Base-by-base conservation (phyloP, 768 basidiomycete genomes). In the Sutorius australiensis region DNA sequence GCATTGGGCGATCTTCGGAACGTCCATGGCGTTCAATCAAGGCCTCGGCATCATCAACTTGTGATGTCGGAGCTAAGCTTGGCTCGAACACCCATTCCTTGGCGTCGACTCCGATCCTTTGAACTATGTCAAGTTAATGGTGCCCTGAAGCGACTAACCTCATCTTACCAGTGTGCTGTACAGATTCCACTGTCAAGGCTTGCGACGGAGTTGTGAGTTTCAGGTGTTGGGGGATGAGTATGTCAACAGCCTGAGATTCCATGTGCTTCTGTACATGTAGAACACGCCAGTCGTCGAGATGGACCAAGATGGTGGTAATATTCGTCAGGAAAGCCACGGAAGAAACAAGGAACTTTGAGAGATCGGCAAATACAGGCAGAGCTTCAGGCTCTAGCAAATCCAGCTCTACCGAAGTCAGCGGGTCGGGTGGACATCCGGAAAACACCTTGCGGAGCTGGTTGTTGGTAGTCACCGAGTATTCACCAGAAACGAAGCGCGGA, bases 321-420 rank as follows among this genome's bases (percentile, higher is more conserved):
- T 44, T 50, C 5, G 36, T 6, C 12, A 59, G 37, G 13, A 59
- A 48, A 21, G 58, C 40, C 4, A 59, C 27, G 1, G 58, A 59
- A 36, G 58, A 59, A 33, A 59, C 40, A 2, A 59, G 28, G 36
- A 59, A 59, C 21, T 21, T 60, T 9, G 58, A 13, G 13, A 55
- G 57, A 46, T 61, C 46, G 3, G 27, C 9, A 10, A 60, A 43
- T 4, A 37, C 9, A 1, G 59, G 59, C 0, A 56, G 32, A 19
- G 17, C 34, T 13, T 61, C 59, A n/a, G 38, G 41, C 1, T 9
- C n/a, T n/a, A 17, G 30, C 31, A 60, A 13, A 14, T 61, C 36
- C 11, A 60, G 54, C 19, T 60, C 54, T 0, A 60, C 38, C 6
- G 50, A 51, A 5, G 59, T 60, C 46, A 46, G 45, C 6, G 24